phyloP scores from a whole-genome alignment of 768 basidiomycete species.

The Russula sp. region DNA sequence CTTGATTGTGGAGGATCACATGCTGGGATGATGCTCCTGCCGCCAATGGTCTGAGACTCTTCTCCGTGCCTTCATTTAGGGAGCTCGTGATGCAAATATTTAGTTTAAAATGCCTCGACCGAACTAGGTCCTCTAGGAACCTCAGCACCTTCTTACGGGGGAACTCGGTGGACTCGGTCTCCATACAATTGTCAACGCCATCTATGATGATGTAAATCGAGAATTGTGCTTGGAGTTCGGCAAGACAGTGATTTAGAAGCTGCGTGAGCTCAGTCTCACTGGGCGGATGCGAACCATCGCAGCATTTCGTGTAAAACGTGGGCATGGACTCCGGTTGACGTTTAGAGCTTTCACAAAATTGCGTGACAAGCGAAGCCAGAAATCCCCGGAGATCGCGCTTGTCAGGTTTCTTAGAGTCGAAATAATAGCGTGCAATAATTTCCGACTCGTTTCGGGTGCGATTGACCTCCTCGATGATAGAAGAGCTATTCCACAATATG shows the following conservation, averaged over 20 bases:
- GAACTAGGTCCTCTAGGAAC: neutral
- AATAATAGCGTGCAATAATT: neutral
- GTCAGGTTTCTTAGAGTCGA: neutral
- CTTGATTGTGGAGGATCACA: neutral
- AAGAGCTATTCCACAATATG: neutral
- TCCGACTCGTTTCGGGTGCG: neutral
- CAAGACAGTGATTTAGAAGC: neutral
- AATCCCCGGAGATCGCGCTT: neutral
- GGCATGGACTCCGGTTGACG: neutral
- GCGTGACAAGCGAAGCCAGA: neutral
- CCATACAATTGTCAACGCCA: neutral
- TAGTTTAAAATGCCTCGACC: neutral
- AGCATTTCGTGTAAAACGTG: neutral
- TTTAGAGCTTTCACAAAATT: neutral
- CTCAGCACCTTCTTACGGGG: neutral
- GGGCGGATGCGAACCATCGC: neutral
- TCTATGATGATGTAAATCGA: neutral
- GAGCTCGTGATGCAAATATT: neutral
- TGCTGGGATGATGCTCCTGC: neutral
- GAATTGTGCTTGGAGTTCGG: neutral
- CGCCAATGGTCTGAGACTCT: neutral
- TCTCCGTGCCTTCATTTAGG: neutral
- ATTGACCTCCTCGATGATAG: conserved; percentile 8
- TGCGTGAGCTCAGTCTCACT: neutral
- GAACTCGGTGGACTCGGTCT: neutral